Base-by-base conservation (phyloP, 139 green algal genomes). In the Picochlorum sp. region DNA sequence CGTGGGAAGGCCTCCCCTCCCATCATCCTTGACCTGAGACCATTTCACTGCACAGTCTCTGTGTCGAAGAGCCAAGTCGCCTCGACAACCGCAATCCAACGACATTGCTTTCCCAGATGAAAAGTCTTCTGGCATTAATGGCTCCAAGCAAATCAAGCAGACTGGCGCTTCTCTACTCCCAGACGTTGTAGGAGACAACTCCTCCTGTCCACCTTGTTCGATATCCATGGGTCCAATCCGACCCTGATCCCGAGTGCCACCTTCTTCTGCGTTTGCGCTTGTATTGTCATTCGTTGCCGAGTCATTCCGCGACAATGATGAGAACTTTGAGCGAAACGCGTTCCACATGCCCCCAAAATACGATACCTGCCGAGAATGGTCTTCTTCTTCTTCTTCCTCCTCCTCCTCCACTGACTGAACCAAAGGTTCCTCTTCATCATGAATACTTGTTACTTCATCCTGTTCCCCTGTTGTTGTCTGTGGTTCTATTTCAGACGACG, bases 81-180 rank as follows among this genome's bases (percentile, higher is more conserved):
- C 88, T 23, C 82, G 81, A 57, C 88, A 95, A 16, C 74, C 44
- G 71, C 88, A 94, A 21, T n/a, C 62, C 46, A 92, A 77, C 26
- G 61, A 50, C 6, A 94, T 85, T 14, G 87, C 87, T 61, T 83
- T 71, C 16, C 87, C 87, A 24, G n/a, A 64, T 51, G 57, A 13
- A 41, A 79, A 82, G 16, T 82, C 75, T 21, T 88, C 71, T 16
- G 73, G 68, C 1, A 65, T 79, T 7, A 94, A 68, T 18, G 80
- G 70, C 47, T 94, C 85, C 49, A 94, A 58, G 73, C 87, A 94
- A 54, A 94, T 94, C 18, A 94, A 68, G 73, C 87, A 92, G 23
- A 84, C 65, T 9, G 34, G 58, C 18, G 34, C 32, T 24, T 21
- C 47, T 54, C 18, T 54, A 6, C n/a, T 13, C n/a, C 47, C 47